These are phyloP conservation scores for Ustilago tritici DNA, from an alignment of 1,284 basidiomycete genomes.

Conservation along the genomic window DNA sequence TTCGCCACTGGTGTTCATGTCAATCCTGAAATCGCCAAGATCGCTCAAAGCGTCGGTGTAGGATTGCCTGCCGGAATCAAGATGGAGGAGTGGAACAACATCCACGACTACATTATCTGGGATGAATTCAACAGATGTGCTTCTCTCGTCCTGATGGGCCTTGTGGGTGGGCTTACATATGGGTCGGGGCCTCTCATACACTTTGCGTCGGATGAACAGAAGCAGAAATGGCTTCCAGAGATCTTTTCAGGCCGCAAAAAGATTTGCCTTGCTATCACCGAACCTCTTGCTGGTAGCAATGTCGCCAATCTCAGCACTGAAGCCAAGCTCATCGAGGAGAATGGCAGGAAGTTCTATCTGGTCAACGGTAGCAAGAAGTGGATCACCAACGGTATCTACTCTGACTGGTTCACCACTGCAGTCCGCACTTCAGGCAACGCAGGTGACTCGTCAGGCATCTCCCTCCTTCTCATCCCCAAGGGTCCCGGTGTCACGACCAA, in stretches of 20 bases:
- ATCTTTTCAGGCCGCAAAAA: conserved; percentile 55
- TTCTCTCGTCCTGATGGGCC: conserved; percentile 43
- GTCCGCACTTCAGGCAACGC: conserved; percentile 70
- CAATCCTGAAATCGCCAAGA: conserved; percentile 50
- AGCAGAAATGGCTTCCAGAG: conserved; percentile 55
- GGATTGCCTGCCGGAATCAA: conserved; percentile 52
- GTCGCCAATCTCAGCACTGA: conserved; percentile 67
- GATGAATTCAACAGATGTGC: conserved; percentile 59
- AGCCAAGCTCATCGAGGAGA: conserved; percentile 65
- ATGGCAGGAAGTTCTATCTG: conserved; percentile 67
- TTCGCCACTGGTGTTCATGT: conserved; percentile 52
- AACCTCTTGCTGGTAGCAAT: conserved; percentile 67
- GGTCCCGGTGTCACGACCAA: conserved; percentile 57
- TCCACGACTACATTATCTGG: conserved; percentile 62
- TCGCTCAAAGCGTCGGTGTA: conserved; percentile 39
- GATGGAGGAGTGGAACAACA: conserved; percentile 59
- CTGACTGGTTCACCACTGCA: conserved; percentile 66
- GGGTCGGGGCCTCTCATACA: conserved; percentile 56
- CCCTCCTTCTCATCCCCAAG: conserved; percentile 67
- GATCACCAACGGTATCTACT: conserved; percentile 69
- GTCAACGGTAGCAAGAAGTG: conserved; percentile 70
- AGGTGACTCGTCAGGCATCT: conserved; percentile 68
- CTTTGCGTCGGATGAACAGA: conserved; percentile 55
- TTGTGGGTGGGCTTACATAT: conserved; percentile 46
- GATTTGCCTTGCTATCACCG: conserved; percentile 65